Conservation (phyloP, 371 early-diverging fungal species). For the Mycotypha africana region DNA sequence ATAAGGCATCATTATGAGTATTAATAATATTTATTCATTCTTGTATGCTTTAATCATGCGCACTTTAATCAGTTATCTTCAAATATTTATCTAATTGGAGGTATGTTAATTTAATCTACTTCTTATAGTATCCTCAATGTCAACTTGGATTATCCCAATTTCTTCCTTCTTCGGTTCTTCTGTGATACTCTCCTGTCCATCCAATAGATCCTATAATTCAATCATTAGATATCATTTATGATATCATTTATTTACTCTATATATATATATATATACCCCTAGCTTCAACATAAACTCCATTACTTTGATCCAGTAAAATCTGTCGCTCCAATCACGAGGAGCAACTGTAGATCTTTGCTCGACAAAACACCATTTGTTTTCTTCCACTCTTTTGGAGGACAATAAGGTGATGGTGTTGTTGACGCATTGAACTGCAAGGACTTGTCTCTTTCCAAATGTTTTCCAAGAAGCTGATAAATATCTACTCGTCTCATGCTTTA, state of each 20-base stretch:
- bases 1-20: too few relatives aligned
- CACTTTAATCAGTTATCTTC: too few relatives aligned
- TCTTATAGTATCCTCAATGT: too few relatives aligned
- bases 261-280: neutral
- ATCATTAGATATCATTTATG: conserved; percentile 2
- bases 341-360: neutral
- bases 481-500: conserved; percentile 1
- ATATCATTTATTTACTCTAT: neutral
- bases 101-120: too few relatives aligned
- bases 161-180: conserved; percentile 1
- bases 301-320: neutral
- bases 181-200: conserved; percentile 1
- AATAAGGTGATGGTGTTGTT: neutral
- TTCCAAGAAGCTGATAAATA: neutral
- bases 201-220: conserved; percentile 2
- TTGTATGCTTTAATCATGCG: too few relatives aligned
- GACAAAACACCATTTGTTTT: neutral
- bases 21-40: too few relatives aligned
- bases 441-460: neutral
- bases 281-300: neutral
- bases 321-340: neutral
- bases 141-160: neutral
- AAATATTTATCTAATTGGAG: too few relatives aligned
- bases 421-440: neutral
- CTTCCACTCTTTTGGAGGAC: neutral